Conservation (phyloP, 768 basidiomycete genomes). For the Suillus spraguei region DNA sequence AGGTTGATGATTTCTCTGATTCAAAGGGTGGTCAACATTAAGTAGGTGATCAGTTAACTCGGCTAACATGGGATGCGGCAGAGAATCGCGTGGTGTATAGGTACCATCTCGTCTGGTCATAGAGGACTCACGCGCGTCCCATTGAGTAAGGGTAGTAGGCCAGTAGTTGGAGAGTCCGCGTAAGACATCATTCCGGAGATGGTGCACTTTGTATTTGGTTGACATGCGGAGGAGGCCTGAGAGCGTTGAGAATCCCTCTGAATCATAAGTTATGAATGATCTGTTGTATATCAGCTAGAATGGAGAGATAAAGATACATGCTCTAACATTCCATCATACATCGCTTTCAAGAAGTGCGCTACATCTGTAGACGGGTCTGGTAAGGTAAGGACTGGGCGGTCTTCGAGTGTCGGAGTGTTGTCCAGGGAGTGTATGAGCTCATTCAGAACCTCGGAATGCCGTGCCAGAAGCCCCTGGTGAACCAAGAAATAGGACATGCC, state of each 20-base stretch:
- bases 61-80: slow-evolving; percentile 73
- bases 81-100: slow-evolving; percentile 54
- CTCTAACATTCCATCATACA: slow-evolving; percentile 75
- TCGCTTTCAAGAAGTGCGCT: slow-evolving; percentile 56
- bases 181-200: slow-evolving; percentile 59
- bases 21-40: slow-evolving; percentile 14
- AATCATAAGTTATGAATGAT: slow-evolving; percentile 48
- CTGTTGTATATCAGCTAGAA: slow-evolving; percentile 34
- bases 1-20: slow-evolving; percentile 66
- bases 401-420: slow-evolving; percentile 44
- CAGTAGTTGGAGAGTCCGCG: slow-evolving; percentile 53
- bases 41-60: slow-evolving; percentile 6
- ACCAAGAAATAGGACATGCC: slow-evolving; percentile 65
- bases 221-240: slow-evolving; percentile 62
- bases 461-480: slow-evolving; percentile 63
- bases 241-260: slow-evolving; percentile 51
- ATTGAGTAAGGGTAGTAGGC: slow-evolving; percentile 63
- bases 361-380: slow-evolving; percentile 60
- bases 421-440: slow-evolving; percentile 40
- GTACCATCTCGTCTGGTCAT: slow-evolving; percentile 50
- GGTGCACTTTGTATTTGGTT: slow-evolving; percentile 63
- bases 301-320: slow-evolving; percentile 3
- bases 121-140: slow-evolving; percentile 69
- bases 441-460: slow-evolving; percentile 59
- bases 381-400: slow-evolving; percentile 55